These are phyloP conservation scores for Citrus glauca DNA, from an alignment of 345 rosid genomes.

Conservation along the genomic window DNA sequence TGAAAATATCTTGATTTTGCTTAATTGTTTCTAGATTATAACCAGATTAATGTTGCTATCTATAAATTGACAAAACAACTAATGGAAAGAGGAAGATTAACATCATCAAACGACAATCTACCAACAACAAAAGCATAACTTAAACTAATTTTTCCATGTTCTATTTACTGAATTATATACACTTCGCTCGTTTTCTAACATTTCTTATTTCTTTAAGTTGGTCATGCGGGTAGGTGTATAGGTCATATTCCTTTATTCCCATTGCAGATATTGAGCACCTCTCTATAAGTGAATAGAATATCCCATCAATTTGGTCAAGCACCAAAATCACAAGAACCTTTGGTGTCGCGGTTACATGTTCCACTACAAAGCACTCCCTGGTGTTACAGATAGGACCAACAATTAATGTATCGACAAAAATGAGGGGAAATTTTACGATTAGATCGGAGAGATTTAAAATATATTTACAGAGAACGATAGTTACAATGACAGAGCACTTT, in stretches of 20 bases:
- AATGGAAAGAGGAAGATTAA: not conserved
- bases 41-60: too few species aligned
- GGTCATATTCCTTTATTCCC: not conserved
- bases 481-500: not conserved
- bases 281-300: not conserved
- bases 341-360: not conserved
- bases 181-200: not conserved
- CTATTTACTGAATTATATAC: not conserved
- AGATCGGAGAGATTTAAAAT: not conserved
- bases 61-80: not conserved
- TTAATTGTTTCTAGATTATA: too few species aligned
- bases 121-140: not conserved
- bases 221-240: too few species aligned
- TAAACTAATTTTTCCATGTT: not conserved
- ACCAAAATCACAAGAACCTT: not conserved
- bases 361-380: too few species aligned
- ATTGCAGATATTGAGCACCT: not conserved
- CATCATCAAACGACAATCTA: not conserved
- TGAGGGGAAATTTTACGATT: not conserved
- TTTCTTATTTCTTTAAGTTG: not conserved
- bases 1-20: too few species aligned
- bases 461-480: not conserved
- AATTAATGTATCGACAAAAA: not conserved
- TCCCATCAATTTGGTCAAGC: not conserved
- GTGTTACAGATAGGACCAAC: not conserved